A percentile compares a stretch with the other conserved stretches of the same genome.
Conservation (phyloP, 2,329 filamentous ascomycete genomes). For the Botrytis pseudocinerea region DNA sequence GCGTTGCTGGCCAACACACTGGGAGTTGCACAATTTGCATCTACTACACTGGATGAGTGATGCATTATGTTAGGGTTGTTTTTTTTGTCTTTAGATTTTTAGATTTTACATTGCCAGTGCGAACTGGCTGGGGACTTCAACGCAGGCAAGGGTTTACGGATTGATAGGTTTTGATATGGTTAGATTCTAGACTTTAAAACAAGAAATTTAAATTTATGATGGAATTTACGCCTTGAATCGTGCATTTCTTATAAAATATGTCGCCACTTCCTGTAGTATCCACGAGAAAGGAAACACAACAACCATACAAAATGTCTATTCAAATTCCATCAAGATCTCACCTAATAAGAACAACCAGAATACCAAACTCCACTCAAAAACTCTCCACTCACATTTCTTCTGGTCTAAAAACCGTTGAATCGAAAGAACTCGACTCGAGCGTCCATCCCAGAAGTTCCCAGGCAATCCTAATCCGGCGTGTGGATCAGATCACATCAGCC, state of each 20-base stretch:
- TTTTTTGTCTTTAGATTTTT: conserved; percentile 4
- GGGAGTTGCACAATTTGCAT: background rate
- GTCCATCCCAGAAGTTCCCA: background rate
- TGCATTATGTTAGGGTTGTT: background rate
- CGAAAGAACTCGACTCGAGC: background rate
- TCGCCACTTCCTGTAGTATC: background rate
- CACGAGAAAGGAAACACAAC: background rate
- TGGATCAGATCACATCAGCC: background rate
- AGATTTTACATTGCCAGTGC: conserved; percentile 14
- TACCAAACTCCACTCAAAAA: background rate
- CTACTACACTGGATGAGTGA: background rate
- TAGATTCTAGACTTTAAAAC: background rate
- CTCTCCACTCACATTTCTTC: background rate
- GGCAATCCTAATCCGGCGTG: background rate
- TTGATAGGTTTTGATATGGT: background rate
- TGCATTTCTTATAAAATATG: background rate
- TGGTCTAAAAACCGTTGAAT: background rate
- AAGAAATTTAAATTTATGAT: background rate
- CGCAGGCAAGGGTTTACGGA: background rate
- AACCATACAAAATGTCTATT: background rate
- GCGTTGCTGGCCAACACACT: background rate
- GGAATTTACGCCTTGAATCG: background rate
- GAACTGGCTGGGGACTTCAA: conserved; percentile 8
- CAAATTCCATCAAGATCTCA: background rate
- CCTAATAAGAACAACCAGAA: background rate